phyloP scores from a whole-genome alignment of 768 basidiomycete species.

The Trametes meyenii region DNA sequence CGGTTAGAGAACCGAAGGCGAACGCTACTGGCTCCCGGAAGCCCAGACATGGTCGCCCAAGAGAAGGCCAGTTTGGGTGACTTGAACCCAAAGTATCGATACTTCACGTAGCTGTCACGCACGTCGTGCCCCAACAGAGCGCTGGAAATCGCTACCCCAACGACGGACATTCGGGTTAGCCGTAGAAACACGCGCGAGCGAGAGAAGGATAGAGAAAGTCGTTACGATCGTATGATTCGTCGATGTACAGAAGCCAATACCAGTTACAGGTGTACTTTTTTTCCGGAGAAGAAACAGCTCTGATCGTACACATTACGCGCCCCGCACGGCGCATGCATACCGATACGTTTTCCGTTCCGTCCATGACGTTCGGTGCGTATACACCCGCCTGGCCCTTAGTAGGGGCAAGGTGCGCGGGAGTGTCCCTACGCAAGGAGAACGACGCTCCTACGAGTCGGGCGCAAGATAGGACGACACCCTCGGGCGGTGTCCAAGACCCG shows the following conservation, averaged over 20 bases:
- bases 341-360: background rate
- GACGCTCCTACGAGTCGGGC: too few species aligned
- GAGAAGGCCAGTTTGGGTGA: conserved; percentile 22
- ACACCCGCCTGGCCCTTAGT: too few species aligned
- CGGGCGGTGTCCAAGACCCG: background rate
- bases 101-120: background rate
- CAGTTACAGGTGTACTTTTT: conserved; percentile 14
- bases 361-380: background rate
- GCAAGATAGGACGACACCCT: background rate
- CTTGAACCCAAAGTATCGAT: conserved; percentile 21
- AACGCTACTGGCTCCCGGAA: background rate
- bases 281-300: background rate
- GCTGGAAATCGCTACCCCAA: too few species aligned
- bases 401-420: too few species aligned
- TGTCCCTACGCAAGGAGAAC: too few species aligned
- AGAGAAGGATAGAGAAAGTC: background rate
- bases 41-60: background rate
- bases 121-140: too few species aligned
- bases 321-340: conserved; percentile 6
- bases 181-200: too few species aligned
- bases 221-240: conserved; percentile 8
- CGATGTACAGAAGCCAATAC: conserved; percentile 3
- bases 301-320: conserved; percentile 17
- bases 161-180: too few species aligned
- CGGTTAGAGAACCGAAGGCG: conserved; percentile 24